These are phyloP conservation scores for Lagerstroemia speciosa DNA, from an alignment of 345 rosid species.

Conservation along the genomic window DNA sequence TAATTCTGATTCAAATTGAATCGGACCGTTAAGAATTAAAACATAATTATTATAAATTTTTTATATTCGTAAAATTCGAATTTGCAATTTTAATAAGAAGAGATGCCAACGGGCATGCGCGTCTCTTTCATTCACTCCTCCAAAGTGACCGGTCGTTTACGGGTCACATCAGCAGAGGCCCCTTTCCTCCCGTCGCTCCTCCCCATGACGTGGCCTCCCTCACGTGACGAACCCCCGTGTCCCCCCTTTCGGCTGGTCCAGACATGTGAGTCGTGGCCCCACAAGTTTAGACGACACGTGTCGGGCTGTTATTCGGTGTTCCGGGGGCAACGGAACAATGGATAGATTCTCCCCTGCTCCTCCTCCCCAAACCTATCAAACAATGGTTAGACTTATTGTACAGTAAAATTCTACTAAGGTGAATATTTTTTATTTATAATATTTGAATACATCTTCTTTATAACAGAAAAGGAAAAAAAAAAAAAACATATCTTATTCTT, in stretches of 20 bases:
- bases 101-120: slow-evolving; percentile 20
- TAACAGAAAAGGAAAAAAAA: too few species aligned
- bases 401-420: too few species aligned
- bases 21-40: too few species aligned
- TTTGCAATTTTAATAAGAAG: background rate
- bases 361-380: background rate
- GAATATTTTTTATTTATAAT: too few species aligned
- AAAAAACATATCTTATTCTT: too few species aligned
- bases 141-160: slow-evolving; percentile 25
- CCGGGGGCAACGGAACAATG: background rate
- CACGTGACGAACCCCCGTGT: slow-evolving; percentile 19
- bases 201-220: background rate
- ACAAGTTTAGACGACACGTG: slow-evolving; percentile 8
- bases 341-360: background rate
- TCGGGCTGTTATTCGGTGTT: slow-evolving; percentile 3
- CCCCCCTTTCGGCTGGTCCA: slow-evolving; percentile 5
- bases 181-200: background rate
- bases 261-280: slow-evolving; percentile 15
- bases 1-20: too few species aligned
- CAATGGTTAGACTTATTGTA: too few species aligned
- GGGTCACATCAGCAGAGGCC: background rate
- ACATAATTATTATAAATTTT: too few species aligned
- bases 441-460: too few species aligned
- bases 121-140: background rate
- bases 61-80: too few species aligned